Conservation (phyloP, 805 yeast genomes). For the Metschnikowia hibisci region DNA sequence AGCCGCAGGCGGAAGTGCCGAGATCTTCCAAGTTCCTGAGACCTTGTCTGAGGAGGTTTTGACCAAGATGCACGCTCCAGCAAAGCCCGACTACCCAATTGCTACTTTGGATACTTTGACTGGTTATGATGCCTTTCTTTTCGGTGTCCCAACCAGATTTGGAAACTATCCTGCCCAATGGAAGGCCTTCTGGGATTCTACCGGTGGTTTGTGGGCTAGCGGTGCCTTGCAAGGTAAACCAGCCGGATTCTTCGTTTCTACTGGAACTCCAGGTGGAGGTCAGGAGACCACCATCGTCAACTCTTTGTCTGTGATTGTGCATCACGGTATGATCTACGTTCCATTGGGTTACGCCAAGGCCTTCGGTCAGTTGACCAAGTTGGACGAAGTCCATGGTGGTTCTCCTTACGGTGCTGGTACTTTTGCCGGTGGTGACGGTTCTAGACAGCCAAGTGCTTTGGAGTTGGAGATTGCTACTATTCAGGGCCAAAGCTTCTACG, state of each 20-base stretch:
- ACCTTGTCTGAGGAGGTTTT: constrained; percentile 65
- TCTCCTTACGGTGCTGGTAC: constrained; percentile 21
- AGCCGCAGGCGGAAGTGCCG: constrained; percentile 53
- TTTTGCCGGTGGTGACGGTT: constrained; percentile 20
- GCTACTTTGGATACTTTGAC: constrained; percentile 57
- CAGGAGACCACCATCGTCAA: constrained; percentile 21
- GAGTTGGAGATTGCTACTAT: constrained; percentile 21
- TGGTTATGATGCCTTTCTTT: constrained; percentile 73
- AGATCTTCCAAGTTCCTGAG: constrained; percentile 50
- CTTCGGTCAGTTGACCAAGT: constrained; percentile 17
- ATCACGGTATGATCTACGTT: constrained; percentile 21
- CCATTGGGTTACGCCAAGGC: constrained; percentile 22
- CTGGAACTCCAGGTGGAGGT: constrained; percentile 75
- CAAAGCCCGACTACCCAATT: constrained; percentile 56
- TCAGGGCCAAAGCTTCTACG: constrained; percentile 20
- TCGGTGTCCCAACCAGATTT: constrained; percentile 84
- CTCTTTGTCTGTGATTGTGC: constrained; percentile 18
- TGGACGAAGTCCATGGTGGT: constrained; percentile 18
- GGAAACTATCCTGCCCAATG: constrained; percentile 80
- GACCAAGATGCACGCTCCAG: constrained; percentile 60
- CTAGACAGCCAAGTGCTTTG: constrained; percentile 20
- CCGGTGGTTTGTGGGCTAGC: constrained; percentile 75
- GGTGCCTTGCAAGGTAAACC: constrained; percentile 73
- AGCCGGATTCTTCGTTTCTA: constrained; percentile 67
- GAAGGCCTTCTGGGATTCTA: constrained; percentile 70